These are phyloP conservation scores for Combretum micranthum DNA, from an alignment of 345 rosid species.

Conservation along the genomic window DNA sequence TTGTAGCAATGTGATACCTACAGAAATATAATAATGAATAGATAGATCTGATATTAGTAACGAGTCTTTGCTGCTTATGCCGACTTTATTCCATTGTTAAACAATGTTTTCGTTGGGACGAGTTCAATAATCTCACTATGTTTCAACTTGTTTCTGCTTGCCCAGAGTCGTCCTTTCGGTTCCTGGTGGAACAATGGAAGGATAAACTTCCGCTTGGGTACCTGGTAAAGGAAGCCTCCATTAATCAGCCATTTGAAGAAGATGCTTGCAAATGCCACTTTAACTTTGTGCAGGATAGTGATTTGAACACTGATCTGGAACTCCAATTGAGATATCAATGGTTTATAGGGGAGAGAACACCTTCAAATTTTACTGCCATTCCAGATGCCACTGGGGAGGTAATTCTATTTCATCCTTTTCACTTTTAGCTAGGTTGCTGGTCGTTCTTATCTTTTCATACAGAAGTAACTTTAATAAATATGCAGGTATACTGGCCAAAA, in stretches of 20 bases:
- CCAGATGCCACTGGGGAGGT: conserved; percentile 78
- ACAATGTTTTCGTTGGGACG: background rate
- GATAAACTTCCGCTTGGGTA: conserved; percentile 63
- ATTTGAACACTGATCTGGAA: conserved; percentile 37
- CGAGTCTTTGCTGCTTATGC: background rate
- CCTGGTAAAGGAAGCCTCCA: conserved; percentile 68
- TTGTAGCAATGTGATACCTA: no score
- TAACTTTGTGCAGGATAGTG: conserved; percentile 54
- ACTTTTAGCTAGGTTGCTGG: background rate
- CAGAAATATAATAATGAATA: no score
- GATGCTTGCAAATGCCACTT: conserved; percentile 81
- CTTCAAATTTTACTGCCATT: conserved; percentile 65
- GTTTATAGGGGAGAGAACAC: conserved; percentile 71
- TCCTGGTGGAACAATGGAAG: conserved; percentile 83
- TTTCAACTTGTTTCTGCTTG: conserved; percentile 9
- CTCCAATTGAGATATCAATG: conserved; percentile 73
- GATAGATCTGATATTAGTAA: no score
- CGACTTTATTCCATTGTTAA: background rate
- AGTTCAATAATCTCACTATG: conserved; percentile 4
- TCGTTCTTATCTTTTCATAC: background rate
- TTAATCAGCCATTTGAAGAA: conserved; percentile 90
- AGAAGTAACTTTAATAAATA: conserved; percentile 3
- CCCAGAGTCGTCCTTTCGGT: conserved; percentile 73
- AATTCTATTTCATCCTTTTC: conserved; percentile 5
- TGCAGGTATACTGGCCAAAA: conserved; percentile 89